Evolutionary conservation across 148 eudicot species (phyloP).

Genomic region (Fagopyrum esculentum): DNA sequence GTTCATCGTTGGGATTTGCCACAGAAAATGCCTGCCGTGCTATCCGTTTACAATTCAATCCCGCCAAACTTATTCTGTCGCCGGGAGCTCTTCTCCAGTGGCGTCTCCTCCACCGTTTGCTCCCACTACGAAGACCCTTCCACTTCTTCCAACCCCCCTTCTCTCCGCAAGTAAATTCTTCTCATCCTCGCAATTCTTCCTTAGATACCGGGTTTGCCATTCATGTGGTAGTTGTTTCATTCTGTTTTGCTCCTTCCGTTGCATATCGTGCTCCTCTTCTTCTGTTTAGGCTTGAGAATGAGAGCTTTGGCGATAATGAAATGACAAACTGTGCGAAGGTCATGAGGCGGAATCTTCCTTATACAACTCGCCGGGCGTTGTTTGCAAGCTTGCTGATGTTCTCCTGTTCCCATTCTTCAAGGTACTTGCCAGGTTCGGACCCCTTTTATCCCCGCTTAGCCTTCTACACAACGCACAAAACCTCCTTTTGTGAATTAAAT

Average conservation of each 20-base stretch:
- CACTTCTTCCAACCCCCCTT: constrained; percentile 19
- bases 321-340: constrained; percentile 23
- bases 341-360: constrained; percentile 20
- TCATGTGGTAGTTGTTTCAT: neutral
- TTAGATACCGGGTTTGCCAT: neutral
- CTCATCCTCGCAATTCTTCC: neutral
- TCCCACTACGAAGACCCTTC: constrained; percentile 21
- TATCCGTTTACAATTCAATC: neutral
- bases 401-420: constrained; percentile 45
- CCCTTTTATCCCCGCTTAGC: constrained; percentile 13
- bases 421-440: constrained; percentile 67
- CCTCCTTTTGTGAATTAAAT: neutral
- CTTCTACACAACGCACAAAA: neutral
- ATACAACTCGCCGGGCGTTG: constrained; percentile 49
- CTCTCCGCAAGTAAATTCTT: constrained; percentile 8
- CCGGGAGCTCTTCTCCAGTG: constrained; percentile 64
- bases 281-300: constrained; percentile 23
- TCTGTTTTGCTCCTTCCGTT: neutral
- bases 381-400: constrained; percentile 41
- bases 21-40: neutral
- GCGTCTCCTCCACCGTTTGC: constrained; percentile 40
- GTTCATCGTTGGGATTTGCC: neutral
- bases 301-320: constrained; percentile 15
- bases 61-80: constrained; percentile 30
- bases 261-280: neutral